Evolutionary conservation across 805 yeast species (phyloP).

Genomic region (Yamadazyma tumulicola): DNA sequence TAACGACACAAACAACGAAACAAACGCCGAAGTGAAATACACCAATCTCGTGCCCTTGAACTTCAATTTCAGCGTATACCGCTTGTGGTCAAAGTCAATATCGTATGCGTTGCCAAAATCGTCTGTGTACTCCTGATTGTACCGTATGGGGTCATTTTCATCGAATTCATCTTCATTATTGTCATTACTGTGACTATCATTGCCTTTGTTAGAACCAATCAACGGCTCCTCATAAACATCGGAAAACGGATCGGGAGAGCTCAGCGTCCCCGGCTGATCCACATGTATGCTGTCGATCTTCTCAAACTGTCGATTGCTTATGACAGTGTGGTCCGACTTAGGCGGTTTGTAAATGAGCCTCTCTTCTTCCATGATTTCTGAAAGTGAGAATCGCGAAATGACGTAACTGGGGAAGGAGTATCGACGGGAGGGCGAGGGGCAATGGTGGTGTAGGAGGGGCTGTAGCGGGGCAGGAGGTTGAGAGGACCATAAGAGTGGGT

Average conservation of each 20-base stretch:
- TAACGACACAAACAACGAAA: constrained; percentile 39
- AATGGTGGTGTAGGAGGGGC: not conserved
- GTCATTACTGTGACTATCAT: not conserved
- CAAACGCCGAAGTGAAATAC: constrained; percentile 44
- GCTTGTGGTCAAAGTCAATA: constrained; percentile 32
- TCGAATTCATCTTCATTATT: constrained; percentile 9
- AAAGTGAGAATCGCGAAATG: not conserved
- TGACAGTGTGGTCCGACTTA: constrained; percentile 7
- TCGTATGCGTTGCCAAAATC: constrained; percentile 33
- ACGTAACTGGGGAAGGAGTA: constrained; percentile 1
- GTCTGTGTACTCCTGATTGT: constrained; percentile 19
- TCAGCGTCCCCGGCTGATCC: constrained; percentile 6
- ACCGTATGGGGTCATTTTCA: constrained; percentile 14
- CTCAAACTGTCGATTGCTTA: constrained; percentile 12
- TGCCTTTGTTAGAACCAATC: not conserved
- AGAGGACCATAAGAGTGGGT: not conserved
- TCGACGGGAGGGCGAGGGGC: not conserved
- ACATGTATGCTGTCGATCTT: constrained; percentile 9
- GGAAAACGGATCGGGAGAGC: constrained; percentile 2
- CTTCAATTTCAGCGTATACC: constrained; percentile 26
- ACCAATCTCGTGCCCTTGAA: constrained; percentile 40
- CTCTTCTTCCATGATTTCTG: not conserved
- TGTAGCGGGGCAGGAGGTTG: not conserved
- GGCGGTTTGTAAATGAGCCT: not conserved
- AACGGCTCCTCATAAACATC: constrained; percentile 1